A percentile compares a stretch with the other conserved stretches of the same genome.
phyloP scores from a whole-genome alignment of 352 stramenopile genomes.

The Pythium vanterpoolii region DNA sequence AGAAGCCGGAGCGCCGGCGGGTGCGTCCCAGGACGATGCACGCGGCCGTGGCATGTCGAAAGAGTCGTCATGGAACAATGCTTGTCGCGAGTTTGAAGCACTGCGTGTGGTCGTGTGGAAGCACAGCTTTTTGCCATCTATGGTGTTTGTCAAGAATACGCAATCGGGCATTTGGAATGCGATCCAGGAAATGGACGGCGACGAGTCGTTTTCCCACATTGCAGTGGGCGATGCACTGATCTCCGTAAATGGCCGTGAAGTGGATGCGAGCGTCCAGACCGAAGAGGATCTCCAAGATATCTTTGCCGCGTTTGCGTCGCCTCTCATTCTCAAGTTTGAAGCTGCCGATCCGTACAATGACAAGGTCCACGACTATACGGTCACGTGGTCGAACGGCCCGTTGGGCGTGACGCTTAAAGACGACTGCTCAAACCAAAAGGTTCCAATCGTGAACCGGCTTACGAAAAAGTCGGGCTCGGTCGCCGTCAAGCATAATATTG shows the following conservation, averaged over 20 bases:
- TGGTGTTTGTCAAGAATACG: conserved; percentile 52
- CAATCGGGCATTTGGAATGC: conserved; percentile 55
- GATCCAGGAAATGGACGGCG: conserved; percentile 65
- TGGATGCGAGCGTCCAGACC: conserved; percentile 55
- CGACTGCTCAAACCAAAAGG: conserved; percentile 78
- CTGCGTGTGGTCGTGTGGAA: conserved; percentile 86
- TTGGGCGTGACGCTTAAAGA: conserved; percentile 85
- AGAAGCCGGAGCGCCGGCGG: conserved; percentile 33
- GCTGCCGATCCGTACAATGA: conserved; percentile 48
- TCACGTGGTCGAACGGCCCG: conserved; percentile 85
- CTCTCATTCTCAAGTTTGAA: conserved; percentile 84
- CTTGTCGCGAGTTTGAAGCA: conserved; percentile 64
- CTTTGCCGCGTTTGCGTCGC: conserved; percentile 66
- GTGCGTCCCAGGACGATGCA: conserved; percentile 12
- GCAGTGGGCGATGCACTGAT: conserved; percentile 60
- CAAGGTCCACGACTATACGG: conserved; percentile 81
- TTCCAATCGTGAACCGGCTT: conserved; percentile 84
- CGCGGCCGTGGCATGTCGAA: conserved; percentile 53
- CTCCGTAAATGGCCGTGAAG: conserved; percentile 70
- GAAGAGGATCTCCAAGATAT: conserved; percentile 74
- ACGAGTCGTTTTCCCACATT: conserved; percentile 82
- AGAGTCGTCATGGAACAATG: conserved; percentile 84
- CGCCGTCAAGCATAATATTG: conserved; percentile 87
- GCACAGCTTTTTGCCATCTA: conserved; percentile 75
- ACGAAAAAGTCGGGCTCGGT: conserved; percentile 85